Conservation (phyloP, 768 basidiomycete genomes). For the Neoboletus subvelutipes region DNA sequence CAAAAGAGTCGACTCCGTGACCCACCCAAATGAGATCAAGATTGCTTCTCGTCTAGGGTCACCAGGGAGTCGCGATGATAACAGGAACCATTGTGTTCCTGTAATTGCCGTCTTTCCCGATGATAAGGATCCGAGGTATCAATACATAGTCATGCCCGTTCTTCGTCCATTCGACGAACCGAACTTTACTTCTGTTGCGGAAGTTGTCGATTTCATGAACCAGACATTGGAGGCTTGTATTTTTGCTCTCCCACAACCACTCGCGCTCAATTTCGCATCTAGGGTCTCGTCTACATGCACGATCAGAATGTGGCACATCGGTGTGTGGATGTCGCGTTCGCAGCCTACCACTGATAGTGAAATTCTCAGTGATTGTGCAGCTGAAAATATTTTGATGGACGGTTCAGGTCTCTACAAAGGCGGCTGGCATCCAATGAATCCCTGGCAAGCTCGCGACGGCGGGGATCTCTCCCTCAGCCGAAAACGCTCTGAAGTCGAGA, state of each 20-base stretch:
- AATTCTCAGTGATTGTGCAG: background rate
- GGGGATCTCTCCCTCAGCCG: background rate
- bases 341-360: background rate
- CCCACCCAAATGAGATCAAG: constrained; percentile 4
- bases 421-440: background rate
- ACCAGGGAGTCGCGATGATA: background rate
- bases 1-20: constrained; percentile 2
- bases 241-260: background rate
- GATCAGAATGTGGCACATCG: background rate
- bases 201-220: constrained; percentile 27
- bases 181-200: constrained; percentile 24
- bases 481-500: background rate
- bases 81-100: constrained; percentile 26
- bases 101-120: constrained; percentile 14
- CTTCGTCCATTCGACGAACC: constrained; percentile 26
- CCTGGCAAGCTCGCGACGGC: background rate
- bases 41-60: background rate
- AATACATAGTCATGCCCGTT: background rate
- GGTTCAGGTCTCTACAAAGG: background rate
- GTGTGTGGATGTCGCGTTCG: background rate
- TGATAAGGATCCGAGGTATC: constrained; percentile 1
- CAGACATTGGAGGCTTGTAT: constrained; percentile 16
- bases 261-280: background rate
- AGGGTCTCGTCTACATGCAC: background rate
- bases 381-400: background rate